Percentiles rank a stretch among this genome's conserved stretches.
phyloP scores from a whole-genome alignment of 2,329 filamentous ascomycete species.

The Ophiosphaerella korrae region DNA sequence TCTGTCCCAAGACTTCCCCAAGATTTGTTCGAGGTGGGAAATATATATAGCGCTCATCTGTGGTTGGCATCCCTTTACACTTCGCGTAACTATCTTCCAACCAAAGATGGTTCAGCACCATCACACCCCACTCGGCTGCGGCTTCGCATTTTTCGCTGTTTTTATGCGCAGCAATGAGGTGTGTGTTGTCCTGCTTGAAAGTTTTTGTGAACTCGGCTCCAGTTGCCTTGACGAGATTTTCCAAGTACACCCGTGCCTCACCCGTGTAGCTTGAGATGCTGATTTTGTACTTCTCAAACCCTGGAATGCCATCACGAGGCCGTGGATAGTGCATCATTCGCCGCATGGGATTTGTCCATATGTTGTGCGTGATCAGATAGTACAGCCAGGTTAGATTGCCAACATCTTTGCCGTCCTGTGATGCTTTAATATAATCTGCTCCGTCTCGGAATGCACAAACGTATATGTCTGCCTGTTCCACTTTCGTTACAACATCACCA shows the following conservation, averaged over 20 bases:
- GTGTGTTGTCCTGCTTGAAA: slow-evolving; percentile 93
- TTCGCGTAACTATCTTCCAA: slow-evolving; percentile 95
- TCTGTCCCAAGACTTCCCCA: slow-evolving; percentile 90
- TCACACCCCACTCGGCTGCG: slow-evolving; percentile 87
- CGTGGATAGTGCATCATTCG: slow-evolving; percentile 90
- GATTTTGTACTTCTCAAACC: slow-evolving; percentile 77
- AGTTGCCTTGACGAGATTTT: slow-evolving; percentile 83
- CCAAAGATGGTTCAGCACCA: slow-evolving; percentile 94
- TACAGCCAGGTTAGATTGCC: slow-evolving; percentile 95
- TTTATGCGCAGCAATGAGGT: slow-evolving; percentile 88
- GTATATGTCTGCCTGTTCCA: slow-evolving; percentile 78
- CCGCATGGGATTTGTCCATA: slow-evolving; percentile 83
- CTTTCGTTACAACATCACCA: slow-evolving; percentile 68
- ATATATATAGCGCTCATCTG: slow-evolving; percentile 76
- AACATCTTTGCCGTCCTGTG: slow-evolving; percentile 78
- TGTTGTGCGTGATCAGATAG: slow-evolving; percentile 83
- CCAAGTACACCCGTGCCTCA: slow-evolving; percentile 88
- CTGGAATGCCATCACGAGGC: slow-evolving; percentile 75
- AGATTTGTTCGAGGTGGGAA: slow-evolving; percentile 91
- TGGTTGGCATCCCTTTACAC: slow-evolving; percentile 75
- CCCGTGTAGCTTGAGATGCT: slow-evolving; percentile 97
- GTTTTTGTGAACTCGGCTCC: slow-evolving; percentile 93
- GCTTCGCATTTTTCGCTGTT: slow-evolving; percentile 92
- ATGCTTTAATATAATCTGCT: slow-evolving; percentile 75
- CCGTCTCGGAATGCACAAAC: slow-evolving; percentile 89